Evolutionary conservation across 305 asterid species (phyloP).

Genomic region (Fraxinus paxiana): DNA sequence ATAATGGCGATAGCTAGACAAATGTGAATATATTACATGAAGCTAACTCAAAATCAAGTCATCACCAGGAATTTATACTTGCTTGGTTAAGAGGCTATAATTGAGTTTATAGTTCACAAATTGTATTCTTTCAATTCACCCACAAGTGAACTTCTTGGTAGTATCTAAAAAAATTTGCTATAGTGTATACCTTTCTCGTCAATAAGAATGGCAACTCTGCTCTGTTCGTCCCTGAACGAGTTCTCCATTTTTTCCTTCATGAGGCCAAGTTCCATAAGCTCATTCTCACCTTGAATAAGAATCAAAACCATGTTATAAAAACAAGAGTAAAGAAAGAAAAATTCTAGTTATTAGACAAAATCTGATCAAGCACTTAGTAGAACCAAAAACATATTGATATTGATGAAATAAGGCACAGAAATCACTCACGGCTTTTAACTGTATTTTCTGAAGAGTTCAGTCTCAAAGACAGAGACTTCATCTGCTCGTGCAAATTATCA

Average conservation of each 20-base stretch:
- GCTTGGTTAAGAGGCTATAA: neutral
- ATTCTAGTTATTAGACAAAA: conserved; percentile 14
- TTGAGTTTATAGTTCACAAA: neutral
- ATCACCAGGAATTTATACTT: neutral
- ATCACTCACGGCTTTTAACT: conserved; percentile 61
- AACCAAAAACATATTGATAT: conserved; percentile 17
- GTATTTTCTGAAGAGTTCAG: conserved; percentile 70
- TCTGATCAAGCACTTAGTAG: conserved; percentile 13
- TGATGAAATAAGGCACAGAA: conserved; percentile 11
- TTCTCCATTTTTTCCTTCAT: conserved; percentile 61
- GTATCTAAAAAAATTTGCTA: conserved; percentile 8
- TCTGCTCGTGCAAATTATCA: conserved; percentile 60
- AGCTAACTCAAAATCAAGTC: conserved; percentile 1
- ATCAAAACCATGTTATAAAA: conserved; percentile 23
- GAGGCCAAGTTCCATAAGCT: conserved; percentile 58
- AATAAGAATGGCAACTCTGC: conserved; percentile 41
- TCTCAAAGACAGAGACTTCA: conserved; percentile 60
- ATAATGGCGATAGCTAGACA: neutral
- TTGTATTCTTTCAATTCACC: conserved; percentile 3
- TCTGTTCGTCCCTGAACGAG: conserved; percentile 52
- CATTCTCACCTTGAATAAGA: conserved; percentile 62
- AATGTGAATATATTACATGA: neutral
- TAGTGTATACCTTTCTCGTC: conserved; percentile 72
- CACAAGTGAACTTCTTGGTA: conserved; percentile 1
- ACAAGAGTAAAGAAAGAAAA: conserved; percentile 13